Base-by-base conservation (phyloP, 768 basidiomycete species). In the Phanerodontia chrysosporium region DNA sequence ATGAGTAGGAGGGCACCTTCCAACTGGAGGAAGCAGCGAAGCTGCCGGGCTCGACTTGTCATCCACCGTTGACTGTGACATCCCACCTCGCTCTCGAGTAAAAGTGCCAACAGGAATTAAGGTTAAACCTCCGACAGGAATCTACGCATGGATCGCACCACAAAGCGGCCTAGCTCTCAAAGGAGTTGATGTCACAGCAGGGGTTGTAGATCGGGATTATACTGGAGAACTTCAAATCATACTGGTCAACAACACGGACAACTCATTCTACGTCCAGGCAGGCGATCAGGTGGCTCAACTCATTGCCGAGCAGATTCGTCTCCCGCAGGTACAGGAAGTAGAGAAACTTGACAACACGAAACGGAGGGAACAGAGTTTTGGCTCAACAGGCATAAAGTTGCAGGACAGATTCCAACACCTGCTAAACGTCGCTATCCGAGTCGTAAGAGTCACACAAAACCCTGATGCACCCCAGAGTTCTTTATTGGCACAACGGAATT, bases 191-290 rank as follows among this genome's bases (percentile, higher is more conserved):
- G 45, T 54, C 3, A 49, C 27, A 3, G 51, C 32, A 44, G 51
- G 44, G 13, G 55, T 61, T 2, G 44, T 61, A 2, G 56, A 58
- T 25, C 10, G 29, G 16, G 56, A 61, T 30, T 52, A 61, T 24
- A 52, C 45, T 10, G 60, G 51, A 18, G 10, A 36, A 46, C 18
- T 61, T 9, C 49, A 53, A 42, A 51, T 61, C n/a, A 39, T 58
- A 3, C 32, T 61, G n/a, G 49, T 53, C 12, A 61, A 61, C 51
- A 61, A 46, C 36, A 51, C 22, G 4, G 27, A 57, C 22, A 45
- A 5, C 3, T 5, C 13, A 2, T 55, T 58, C n/a, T 16, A 51
- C 22, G 56, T 61, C 49, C 39, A 52, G 7, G 9, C 29, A 36
- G 36, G 51, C 14, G 48, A 51, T 14, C 24, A 18, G 18, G 48